Evolutionary conservation across 208 protist species (phyloP), one percentile per base, ranked within the genome.

Genomic region (Blastocrithidia nonstop): DNA sequence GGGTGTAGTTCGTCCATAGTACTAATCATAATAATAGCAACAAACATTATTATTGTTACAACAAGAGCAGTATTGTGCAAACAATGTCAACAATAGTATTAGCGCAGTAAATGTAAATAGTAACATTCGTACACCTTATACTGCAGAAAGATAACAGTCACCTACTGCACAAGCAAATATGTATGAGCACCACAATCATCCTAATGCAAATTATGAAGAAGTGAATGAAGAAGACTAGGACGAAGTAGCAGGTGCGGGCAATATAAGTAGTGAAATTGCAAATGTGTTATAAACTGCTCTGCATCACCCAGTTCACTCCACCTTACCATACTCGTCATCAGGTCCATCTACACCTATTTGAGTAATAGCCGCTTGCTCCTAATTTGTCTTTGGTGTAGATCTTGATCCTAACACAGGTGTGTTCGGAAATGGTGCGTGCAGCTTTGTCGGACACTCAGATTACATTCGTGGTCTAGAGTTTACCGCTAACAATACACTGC

Each of bases 381-480:
- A 91, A 49, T 66, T 62, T 37, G 67, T 83, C 16, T 85, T 91
- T 39, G 82, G 68, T 27, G 61, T 79, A 3, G 77, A 78, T 37
- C 50, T 83, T 1, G 52, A 61, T 23, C 32, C 61, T 7, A 25
- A 27, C 19, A 67, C 42, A 13, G 59, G 68, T 6, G 32, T 41
- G n/a, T 82, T 84, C 41, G 82, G 73, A 22, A 25, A 35, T 4
- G 70, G 49, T 2, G 68, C 64, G 0, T 45, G 63, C 16, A 45
- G 52, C 51, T 91, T 82, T 20, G 43, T 61, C 9, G 70, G 71
- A 0, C 82, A 91, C 45, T 57, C 50, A 35, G 82, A 91, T 46
- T 91, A 91, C 47, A 71, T 91, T 6, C 77, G 82, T 8, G 82
- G 82, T 0, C 23, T 91, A 16, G 63, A 86, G 50, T 84, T 90